Percentiles rank a stretch among this genome's conserved stretches.
These are phyloP conservation scores for Colletotrichum tanaceti DNA, from an alignment of 2,329 filamentous ascomycete genomes.

Conservation along the genomic window DNA sequence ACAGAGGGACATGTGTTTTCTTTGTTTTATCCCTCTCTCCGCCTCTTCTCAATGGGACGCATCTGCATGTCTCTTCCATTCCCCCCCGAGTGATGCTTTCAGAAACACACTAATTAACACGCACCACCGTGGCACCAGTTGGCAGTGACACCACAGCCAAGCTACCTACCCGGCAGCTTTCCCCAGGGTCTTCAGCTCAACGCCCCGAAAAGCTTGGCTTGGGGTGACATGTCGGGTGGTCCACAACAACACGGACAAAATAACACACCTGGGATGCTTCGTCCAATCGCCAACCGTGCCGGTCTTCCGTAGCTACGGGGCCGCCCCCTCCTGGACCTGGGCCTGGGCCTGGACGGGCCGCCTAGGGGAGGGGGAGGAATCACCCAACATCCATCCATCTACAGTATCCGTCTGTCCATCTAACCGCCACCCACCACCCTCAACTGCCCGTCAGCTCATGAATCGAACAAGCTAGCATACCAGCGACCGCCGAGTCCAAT, in stretches of 20 bases:
- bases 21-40: no score
- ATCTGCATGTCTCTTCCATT: no score
- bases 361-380: no score
- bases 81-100: no score
- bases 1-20: slow-evolving; percentile 15
- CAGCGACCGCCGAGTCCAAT: no score
- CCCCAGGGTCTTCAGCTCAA: slow-evolving; percentile 32
- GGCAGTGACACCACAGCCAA: no score
- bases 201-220: slow-evolving; percentile 39
- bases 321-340: slow-evolving; percentile 1
- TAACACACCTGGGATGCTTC: background rate
- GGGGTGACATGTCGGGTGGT: slow-evolving; percentile 27
- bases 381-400: no score
- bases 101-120: background rate
- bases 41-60: background rate
- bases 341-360: background rate
- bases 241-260: slow-evolving; percentile 4
- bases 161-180: slow-evolving; percentile 6
- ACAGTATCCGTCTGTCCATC: background rate
- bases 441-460: no score
- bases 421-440: background rate
- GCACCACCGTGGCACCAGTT: no score
- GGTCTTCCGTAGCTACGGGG: slow-evolving; percentile 25
- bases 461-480: background rate
- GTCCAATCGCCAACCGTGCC: slow-evolving; percentile 33